Evolutionary conservation across 1,284 basidiomycete species (phyloP).

Genomic region (Sphagnurus paluster): DNA sequence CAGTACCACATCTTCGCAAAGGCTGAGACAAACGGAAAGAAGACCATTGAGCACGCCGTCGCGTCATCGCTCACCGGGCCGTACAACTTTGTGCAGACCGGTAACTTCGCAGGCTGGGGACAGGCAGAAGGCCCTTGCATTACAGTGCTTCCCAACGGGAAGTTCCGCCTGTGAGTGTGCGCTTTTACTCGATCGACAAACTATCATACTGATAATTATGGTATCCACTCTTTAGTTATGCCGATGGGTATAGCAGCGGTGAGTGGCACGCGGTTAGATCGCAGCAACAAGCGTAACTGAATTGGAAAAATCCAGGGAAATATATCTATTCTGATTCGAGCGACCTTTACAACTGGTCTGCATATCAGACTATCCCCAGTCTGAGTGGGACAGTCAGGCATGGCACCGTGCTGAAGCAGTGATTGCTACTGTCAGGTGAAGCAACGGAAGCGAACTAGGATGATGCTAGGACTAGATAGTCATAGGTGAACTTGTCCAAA

Average conservation of each 20-base stretch:
- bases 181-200: neutral
- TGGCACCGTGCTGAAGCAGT: slow-evolving; percentile 34
- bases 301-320: slow-evolving; percentile 19
- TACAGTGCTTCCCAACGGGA: slow-evolving; percentile 31
- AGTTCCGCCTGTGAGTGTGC: slow-evolving; percentile 32
- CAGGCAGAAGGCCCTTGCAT: slow-evolving; percentile 34
- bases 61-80: slow-evolving; percentile 35
- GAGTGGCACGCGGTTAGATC: neutral
- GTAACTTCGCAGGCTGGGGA: slow-evolving; percentile 36
- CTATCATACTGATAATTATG: too few relatives aligned
- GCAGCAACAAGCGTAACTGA: neutral
- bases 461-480: too few relatives aligned
- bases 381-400: slow-evolving; percentile 32
- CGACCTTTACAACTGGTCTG: slow-evolving; percentile 33
- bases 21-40: slow-evolving; percentile 32
- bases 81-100: slow-evolving; percentile 33
- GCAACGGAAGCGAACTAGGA: too few relatives aligned
- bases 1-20: slow-evolving; percentile 36
- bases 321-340: slow-evolving; percentile 35
- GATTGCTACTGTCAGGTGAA: too few relatives aligned
- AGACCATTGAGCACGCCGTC: slow-evolving; percentile 34
- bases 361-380: slow-evolving; percentile 26
- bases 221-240: too few relatives aligned
- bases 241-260: slow-evolving; percentile 32
- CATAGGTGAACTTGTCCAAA: too few relatives aligned